A percentile compares a stretch with the other conserved stretches of the same genome.
These are phyloP conservation scores for Russula abietina DNA, from an alignment of 768 basidiomycete genomes.

Conservation along the genomic window DNA sequence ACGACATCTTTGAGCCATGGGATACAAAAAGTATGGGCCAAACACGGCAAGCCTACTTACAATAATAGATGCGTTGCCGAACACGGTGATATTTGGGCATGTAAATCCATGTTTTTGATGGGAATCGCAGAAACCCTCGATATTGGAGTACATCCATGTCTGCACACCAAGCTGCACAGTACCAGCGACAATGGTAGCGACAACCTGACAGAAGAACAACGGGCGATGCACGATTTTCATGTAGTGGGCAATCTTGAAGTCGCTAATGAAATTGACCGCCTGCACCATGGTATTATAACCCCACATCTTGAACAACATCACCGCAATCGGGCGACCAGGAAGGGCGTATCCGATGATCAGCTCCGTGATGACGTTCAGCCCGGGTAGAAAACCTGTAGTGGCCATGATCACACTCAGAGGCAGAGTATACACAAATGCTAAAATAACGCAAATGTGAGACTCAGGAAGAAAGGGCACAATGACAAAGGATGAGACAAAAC, in stretches of 20 bases:
- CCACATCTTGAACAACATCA: slow-evolving; percentile 85
- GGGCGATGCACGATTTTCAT: slow-evolving; percentile 69
- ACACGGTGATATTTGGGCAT: slow-evolving; percentile 64
- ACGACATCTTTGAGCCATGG: background rate
- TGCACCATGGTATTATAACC: slow-evolving; percentile 68
- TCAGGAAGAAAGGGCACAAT: background rate
- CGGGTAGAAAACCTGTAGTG: slow-evolving; percentile 76
- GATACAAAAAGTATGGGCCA: background rate
- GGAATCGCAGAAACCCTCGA: slow-evolving; percentile 51
- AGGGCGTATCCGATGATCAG: slow-evolving; percentile 74
- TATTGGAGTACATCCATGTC: slow-evolving; percentile 69
- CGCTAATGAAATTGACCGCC: slow-evolving; percentile 61
- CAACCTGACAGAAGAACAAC: slow-evolving; percentile 68
- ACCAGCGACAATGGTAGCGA: slow-evolving; percentile 62
- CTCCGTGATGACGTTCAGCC: slow-evolving; percentile 73
- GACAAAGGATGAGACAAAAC: slow-evolving; percentile 10
- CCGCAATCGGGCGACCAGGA: slow-evolving; percentile 72
- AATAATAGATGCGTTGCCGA: slow-evolving; percentile 73
- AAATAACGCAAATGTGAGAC: background rate
- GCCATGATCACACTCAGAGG: slow-evolving; percentile 59
- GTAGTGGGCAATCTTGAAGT: slow-evolving; percentile 70
- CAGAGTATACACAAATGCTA: slow-evolving; percentile 40
- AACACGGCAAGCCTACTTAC: slow-evolving; percentile 35
- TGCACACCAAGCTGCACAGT: slow-evolving; percentile 74
- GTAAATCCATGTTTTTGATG: slow-evolving; percentile 58